Base-by-base conservation (phyloP, 75 land plant species). In the Larix kaempferi region DNA sequence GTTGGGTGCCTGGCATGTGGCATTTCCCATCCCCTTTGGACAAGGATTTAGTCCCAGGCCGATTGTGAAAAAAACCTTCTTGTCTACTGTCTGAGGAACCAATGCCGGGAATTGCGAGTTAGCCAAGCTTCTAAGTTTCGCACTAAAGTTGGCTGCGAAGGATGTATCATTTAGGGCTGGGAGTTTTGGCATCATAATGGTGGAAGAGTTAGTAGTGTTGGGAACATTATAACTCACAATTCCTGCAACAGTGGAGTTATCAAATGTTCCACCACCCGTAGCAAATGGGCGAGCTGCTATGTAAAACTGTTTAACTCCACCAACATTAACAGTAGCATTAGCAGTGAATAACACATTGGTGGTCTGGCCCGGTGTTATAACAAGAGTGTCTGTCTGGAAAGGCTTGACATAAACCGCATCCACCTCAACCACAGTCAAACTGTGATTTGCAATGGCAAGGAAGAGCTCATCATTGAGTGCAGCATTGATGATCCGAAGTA, bases 291-390 rank as follows among this genome's bases (percentile, higher is more conserved):
- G 8, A 3, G 79, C 86, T 27, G 80, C 79, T 76, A 82, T 74
- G 73, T 60, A 81, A 59, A 73, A 81, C 1, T 49, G 21, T 7
- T 60, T 19, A 21, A 21, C 23, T 22, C 62, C 62, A 13, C 72
- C 62, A 6, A 56, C 22, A 29, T 29, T 29, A 21, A 77, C 19
- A 54, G 55, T 22, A 15, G 39, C 21, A 41, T 85, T 64, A 11
- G 86, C 55, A 16, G 63, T 78, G 25, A 85, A 16, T 19, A 85
- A 74, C 13, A 81, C 86, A 25, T 74, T 82, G 12, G 86, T 82
- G 59, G 86, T 85, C 58, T 85, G 84, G 37, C 84, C 86, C 1
- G 86, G 86, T 25, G 84, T 64, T 22, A 85, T 74, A n/a, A 74
- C 21, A 39, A 85, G 63, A 25, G 56, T 39, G 26, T 78, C 55